Conservation (phyloP, 2,329 filamentous ascomycete genomes). For the Trichoderma sp. region DNA sequence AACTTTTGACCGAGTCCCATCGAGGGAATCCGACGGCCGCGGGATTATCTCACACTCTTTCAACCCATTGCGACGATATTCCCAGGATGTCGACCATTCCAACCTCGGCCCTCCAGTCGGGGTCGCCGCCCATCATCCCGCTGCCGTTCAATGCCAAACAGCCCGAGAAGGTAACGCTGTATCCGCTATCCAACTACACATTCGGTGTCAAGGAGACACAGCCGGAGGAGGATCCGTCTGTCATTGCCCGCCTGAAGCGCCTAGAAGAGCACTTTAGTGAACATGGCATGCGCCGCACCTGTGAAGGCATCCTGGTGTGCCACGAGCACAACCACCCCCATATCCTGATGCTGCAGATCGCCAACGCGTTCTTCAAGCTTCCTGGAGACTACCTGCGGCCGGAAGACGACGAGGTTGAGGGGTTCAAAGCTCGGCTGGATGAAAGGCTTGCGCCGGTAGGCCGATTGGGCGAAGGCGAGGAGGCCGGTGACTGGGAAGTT, state of each 20-base stretch:
- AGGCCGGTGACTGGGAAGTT: conserved; percentile 85
- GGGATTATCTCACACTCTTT: background rate
- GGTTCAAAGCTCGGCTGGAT: conserved; percentile 93
- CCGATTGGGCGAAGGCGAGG: conserved; percentile 80
- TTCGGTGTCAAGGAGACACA: conserved; percentile 98
- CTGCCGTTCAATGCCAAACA: conserved; percentile 87
- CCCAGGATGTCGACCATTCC: conserved; percentile 79
- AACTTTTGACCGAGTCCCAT: background rate
- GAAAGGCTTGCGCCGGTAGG: conserved; percentile 93
- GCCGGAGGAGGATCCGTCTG: conserved; percentile 95
- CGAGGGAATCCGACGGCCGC: background rate
- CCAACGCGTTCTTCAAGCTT: conserved; percentile 99
- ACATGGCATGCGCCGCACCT: conserved; percentile 95
- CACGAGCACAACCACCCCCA: conserved; percentile 99
- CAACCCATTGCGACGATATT: background rate
- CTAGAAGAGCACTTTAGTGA: conserved; percentile 92
- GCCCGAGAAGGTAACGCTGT: conserved; percentile 84
- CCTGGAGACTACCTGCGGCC: conserved; percentile 92
- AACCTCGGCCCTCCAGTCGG: conserved; percentile 72
- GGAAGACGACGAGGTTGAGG: conserved; percentile 86
- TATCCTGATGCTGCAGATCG: conserved; percentile 98
- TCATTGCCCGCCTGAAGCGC: conserved; percentile 86
- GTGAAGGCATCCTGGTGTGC: conserved; percentile 95
- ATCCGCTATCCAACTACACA: conserved; percentile 96
- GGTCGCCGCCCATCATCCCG: conserved; percentile 74